Evolutionary conservation across 116 monocot genomes (phyloP).

Genomic region (Posidonia oceanica): DNA sequence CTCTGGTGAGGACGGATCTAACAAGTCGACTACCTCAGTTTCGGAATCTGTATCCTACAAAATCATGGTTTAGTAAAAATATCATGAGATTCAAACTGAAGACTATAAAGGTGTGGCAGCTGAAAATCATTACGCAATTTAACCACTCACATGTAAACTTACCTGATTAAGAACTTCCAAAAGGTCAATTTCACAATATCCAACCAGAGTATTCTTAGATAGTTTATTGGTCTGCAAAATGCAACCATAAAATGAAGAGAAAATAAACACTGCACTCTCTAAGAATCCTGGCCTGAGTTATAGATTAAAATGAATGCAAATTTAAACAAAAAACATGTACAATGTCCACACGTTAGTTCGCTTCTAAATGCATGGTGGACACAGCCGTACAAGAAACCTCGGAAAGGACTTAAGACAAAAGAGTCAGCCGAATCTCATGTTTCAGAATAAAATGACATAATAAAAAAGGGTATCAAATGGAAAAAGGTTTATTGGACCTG

Average conservation of each 20-base stretch:
- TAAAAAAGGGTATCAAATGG: too few species aligned
- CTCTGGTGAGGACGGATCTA: constrained; percentile 51
- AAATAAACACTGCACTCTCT: not conserved
- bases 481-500: too few species aligned
- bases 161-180: constrained; percentile 57
- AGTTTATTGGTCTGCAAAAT: constrained; percentile 82
- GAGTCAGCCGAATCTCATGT: too few species aligned
- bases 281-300: not conserved
- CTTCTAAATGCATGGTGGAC: too few species aligned
- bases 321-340: too few species aligned
- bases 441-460: too few species aligned
- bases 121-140: not conserved
- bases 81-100: not conserved
- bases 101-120: not conserved
- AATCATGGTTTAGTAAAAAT: not conserved
- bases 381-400: too few species aligned
- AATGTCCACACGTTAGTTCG: too few species aligned
- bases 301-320: too few species aligned
- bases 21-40: constrained; percentile 32
- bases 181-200: constrained; percentile 89
- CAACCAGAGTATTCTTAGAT: constrained; percentile 78
- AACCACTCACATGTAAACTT: constrained; percentile 11
- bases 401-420: too few species aligned
- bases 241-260: constrained; percentile 3
- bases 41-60: constrained; percentile 57